Conservation (phyloP, 2,329 filamentous ascomycete genomes). For the Pleurostoma richardsiae region DNA sequence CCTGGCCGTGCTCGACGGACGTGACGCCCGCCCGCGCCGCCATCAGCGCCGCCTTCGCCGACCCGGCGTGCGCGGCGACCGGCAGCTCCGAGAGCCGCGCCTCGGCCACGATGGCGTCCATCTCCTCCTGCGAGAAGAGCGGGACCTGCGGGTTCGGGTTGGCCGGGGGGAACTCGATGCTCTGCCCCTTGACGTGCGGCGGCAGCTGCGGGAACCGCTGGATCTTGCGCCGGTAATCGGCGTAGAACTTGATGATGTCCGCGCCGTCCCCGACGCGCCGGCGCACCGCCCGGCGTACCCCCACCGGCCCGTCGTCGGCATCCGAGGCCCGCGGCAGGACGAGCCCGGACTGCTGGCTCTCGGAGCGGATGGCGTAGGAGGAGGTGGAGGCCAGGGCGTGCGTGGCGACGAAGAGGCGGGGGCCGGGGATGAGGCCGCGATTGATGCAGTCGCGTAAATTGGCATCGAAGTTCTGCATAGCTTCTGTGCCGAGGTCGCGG, state of each 20-base stretch:
- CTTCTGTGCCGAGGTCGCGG: conserved; percentile 50
- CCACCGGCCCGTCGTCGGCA: conserved; percentile 40
- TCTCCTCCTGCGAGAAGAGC: conserved; percentile 42
- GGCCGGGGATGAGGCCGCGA: conserved; percentile 47
- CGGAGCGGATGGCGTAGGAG: conserved; percentile 42
- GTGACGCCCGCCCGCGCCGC: conserved; percentile 40
- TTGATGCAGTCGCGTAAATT: conserved; percentile 48
- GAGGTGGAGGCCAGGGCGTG: conserved; percentile 43
- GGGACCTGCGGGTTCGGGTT: conserved; percentile 35
- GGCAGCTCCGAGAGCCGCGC: conserved; percentile 32
- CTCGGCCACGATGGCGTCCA: conserved; percentile 43
- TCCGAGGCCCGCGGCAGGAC: conserved; percentile 32
- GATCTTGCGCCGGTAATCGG: conserved; percentile 38
- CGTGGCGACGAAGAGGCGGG: conserved; percentile 50
- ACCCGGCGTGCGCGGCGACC: conserved; percentile 36
- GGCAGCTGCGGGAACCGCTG: conserved; percentile 34
- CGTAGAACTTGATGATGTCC: conserved; percentile 45
- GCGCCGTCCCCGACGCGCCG: conserved; percentile 40
- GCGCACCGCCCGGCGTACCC: conserved; percentile 38
- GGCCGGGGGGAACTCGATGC: conserved; percentile 27
- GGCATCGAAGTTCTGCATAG: conserved; percentile 42
- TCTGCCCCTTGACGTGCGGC: conserved; percentile 14
- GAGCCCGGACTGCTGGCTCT: conserved; percentile 32
- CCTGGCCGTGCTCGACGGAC: conserved; percentile 40
- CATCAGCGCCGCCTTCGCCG: conserved; percentile 35